Conservation (phyloP, 345 rosid species). For the Litchi chinensis region DNA sequence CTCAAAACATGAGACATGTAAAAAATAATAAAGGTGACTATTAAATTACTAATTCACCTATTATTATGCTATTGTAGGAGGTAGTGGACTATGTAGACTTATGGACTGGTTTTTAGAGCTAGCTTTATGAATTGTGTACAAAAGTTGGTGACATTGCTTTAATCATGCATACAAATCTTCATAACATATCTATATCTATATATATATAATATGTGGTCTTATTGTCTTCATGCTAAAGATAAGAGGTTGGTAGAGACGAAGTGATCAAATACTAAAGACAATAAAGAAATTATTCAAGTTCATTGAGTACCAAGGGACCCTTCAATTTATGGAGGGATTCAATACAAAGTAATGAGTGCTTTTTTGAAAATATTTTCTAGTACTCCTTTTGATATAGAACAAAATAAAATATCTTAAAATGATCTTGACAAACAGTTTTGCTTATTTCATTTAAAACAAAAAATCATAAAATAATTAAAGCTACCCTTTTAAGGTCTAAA, state of each 20-base stretch:
- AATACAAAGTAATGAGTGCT: neutral
- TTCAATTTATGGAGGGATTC: neutral
- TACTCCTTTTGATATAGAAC: neutral
- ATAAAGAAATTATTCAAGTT: neutral
- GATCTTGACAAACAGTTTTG: no score
- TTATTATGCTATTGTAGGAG: no score
- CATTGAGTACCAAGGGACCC: neutral
- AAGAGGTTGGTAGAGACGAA: conserved; percentile 1
- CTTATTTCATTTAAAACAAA: no score
- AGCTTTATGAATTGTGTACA: neutral
- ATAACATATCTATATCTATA: neutral
- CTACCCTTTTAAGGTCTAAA: no score
- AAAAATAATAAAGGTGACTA: no score
- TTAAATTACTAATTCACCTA: no score
- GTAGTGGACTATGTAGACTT: no score
- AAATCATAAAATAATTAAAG: no score
- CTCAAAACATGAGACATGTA: no score
- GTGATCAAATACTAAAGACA: neutral
- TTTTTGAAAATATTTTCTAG: neutral
- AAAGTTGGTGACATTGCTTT: neutral
- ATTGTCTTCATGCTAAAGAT: conserved; percentile 4
- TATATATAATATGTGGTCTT: neutral
- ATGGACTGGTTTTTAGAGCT: neutral
- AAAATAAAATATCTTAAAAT: no score
- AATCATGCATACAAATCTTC: neutral